Percentiles rank a stretch among this genome's conserved stretches.
Conservation (phyloP, 306 rosid genomes). For the Citrullus amarus region DNA sequence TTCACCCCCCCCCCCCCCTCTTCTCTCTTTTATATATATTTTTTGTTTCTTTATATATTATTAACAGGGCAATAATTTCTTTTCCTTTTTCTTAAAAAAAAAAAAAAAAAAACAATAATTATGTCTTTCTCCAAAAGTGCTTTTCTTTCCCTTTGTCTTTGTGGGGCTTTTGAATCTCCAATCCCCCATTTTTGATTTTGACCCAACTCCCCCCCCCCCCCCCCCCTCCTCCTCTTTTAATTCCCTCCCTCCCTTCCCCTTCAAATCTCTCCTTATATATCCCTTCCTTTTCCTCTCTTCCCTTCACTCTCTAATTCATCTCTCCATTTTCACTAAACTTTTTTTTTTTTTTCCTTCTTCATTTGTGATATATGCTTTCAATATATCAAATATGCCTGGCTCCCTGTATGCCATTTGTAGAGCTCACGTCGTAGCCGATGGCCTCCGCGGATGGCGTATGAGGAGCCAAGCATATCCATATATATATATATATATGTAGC, state of each 20-base stretch:
- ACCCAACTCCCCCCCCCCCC: not conserved
- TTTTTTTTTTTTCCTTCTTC: not conserved
- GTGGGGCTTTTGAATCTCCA: constrained; percentile 1
- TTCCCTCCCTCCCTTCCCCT: not conserved
- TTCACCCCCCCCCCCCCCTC: no score
- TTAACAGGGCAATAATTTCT: no score
- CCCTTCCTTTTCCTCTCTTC: not conserved
- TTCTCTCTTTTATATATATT: no score
- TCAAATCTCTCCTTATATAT: not conserved
- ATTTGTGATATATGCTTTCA: not conserved
- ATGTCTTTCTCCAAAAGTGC: constrained; percentile 11
- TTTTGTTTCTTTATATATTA: no score
- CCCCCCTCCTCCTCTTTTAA: not conserved
- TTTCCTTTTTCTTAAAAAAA: no score
- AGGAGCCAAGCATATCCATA: constrained; percentile 19
- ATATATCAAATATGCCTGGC: constrained; percentile 15
- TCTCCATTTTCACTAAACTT: not conserved
- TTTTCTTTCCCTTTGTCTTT: not conserved
- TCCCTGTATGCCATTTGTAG: constrained; percentile 23
- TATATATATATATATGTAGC: not conserved
- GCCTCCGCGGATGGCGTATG: constrained; percentile 20
- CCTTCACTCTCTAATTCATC: constrained; percentile 2
- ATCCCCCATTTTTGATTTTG: constrained; percentile 6
- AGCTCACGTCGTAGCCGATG: constrained; percentile 13
- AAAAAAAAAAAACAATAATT: not conserved